Base-by-base conservation (phyloP, 2,329 filamentous ascomycete species). In the Madurella mycetomatis region DNA sequence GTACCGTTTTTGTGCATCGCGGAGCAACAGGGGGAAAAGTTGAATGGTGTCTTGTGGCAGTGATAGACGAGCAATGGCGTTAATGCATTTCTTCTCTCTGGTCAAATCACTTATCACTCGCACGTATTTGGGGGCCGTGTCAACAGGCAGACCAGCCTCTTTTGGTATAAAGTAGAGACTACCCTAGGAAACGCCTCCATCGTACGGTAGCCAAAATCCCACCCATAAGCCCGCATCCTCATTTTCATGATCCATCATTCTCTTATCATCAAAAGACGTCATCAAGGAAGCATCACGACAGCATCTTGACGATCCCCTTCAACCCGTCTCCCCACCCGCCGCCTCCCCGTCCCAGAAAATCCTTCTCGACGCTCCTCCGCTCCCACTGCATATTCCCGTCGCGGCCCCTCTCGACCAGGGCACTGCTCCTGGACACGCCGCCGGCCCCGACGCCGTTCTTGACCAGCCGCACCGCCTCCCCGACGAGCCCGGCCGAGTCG, bases 401-500 rank as follows among this genome's bases (percentile, higher is more conserved):
- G 30, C 55, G 55, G 12, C 56, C 41, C 51, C 57, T 54, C 40
- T 50, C 46, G 44, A 47, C 16, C 18, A 4, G 40, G 2, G 45
- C 46, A 47, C 43, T 44, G 17, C 42, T 48, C 13, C 41, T 34
- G 44, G 32, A 39, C 48, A 41, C 46, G 64, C 58, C 56, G 25
- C 62, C 55, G 34, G 60, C 58, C 11, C 62, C 58, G 39, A 59
- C 61, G 2, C 43, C 60, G 3, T 56, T 54, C 5, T 55, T 59
- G 5, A 78, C 79, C 76, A 83, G 78, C 62, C 75, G 73, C 52
- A 82, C 73, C 42, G 80, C 80, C 64, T 83, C 80, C 58, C 77
- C 72, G 40, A 82, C 74, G 31, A 82, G 67, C 15, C 80, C 79
- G 31, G 76, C 60, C 45, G 73, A 69, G 59, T 75, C 75, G 45